These are phyloP conservation scores for Quercus phellos DNA, from an alignment of 331 rosid species.

Conservation along the genomic window DNA sequence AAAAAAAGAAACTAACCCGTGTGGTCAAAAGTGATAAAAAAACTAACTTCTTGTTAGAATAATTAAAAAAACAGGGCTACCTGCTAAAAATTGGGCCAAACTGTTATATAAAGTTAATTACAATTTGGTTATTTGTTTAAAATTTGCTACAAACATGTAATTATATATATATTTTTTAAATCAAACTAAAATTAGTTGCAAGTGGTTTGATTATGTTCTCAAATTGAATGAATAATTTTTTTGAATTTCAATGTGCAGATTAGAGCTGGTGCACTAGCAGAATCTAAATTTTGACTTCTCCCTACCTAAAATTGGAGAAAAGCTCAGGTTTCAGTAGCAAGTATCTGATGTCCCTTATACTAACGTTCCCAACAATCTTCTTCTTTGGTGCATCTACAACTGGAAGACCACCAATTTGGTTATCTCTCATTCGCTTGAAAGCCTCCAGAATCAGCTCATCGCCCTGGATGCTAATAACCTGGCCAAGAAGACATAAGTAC, in stretches of 20 bases:
- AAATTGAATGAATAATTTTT: background rate
- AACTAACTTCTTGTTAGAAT: background rate
- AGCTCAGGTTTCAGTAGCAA: conserved; percentile 67
- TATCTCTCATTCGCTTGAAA: conserved; percentile 79
- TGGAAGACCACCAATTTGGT: conserved; percentile 79
- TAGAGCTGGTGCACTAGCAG: conserved; percentile 13
- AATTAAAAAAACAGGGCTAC: background rate
- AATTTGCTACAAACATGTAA: background rate
- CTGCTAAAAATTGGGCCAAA: background rate
- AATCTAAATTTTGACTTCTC: background rate
- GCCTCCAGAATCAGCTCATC: conserved; percentile 76
- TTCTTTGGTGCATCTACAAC: conserved; percentile 63
- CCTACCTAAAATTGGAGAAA: conserved; percentile 77
- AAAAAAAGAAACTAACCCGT: background rate
- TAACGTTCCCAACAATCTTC: conserved; percentile 66
- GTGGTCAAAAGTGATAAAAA: background rate
- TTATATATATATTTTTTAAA: too few relatives aligned
- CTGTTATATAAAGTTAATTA: background rate
- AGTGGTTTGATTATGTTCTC: background rate
- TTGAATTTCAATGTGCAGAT: background rate
- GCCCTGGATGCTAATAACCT: conserved; percentile 66
- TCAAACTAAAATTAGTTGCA: too few relatives aligned
- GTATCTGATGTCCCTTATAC: conserved; percentile 71
- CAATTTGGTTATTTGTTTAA: background rate
- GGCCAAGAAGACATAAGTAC: conserved; percentile 18